Evolutionary conservation across 805 yeast species (phyloP), one percentile per base, ranked within the genome.

Genomic region (Peterozyma xylosa): DNA sequence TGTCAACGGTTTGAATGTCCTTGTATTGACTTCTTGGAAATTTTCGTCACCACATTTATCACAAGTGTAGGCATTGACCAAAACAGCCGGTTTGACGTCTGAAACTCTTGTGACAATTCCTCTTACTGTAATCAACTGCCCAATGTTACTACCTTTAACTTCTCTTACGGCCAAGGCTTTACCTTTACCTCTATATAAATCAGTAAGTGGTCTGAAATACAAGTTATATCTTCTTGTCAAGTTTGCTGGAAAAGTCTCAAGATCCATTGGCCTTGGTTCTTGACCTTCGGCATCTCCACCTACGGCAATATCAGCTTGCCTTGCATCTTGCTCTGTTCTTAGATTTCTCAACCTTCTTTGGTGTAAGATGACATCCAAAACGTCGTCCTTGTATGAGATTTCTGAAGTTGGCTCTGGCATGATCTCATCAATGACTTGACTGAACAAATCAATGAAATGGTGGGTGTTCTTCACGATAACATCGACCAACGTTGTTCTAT

Each of bases 21-120:
- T 80, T 15, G 90, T 68, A 51, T 78, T 82, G 51, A 93, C 96
- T 61, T 95, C 98, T 68, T 93, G 98, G 73, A 95, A 93, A 42
- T 88, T 80, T 66, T 93, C 99, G 64, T 77, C 84, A 39, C 99
- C 99, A 71, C 99, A 93, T 55, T 85, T 85, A 60, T 93, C 99
- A 67, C 99, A 93, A 6, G 98, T 87, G 60, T 91, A 95, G 1
- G 99, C 98, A 54, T 84, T 88, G 43, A 93, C 97, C 48, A 77
- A 70, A 7, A 93, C 86, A 5, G 87, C 72, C 3, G 99, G 99
- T 62, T 90, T 91, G 37, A 93, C 99, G 61, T 93, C 99, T 2
- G 96, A 83, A 5, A 90, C 96, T 52, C 99, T 74, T 9, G 98
- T 93, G 41, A 91, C 88, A 52, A 93, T 90, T 45, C 99, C 99